These are phyloP conservation scores for Venturia pyrina DNA, from an alignment of 2,329 filamentous ascomycete species.

Conservation along the genomic window DNA sequence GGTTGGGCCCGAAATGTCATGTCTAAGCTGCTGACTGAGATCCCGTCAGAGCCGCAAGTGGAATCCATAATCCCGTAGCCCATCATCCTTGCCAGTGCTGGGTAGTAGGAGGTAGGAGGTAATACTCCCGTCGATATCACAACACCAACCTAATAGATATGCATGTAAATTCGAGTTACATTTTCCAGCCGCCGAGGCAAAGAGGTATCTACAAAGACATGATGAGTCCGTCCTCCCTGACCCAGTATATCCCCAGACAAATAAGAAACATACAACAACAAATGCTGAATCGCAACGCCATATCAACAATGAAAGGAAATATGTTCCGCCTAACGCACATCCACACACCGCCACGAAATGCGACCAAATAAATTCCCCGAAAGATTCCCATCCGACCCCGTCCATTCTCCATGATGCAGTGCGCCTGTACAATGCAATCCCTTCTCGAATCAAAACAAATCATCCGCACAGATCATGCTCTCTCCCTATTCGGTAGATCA, in stretches of 20 bases:
- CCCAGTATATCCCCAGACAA: background rate
- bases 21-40: background rate
- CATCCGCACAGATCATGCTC: background rate
- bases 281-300: background rate
- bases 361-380: background rate
- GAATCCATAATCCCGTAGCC: background rate
- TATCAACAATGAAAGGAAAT: background rate
- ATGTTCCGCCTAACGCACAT: background rate
- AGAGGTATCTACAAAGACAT: background rate
- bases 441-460: background rate
- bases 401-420: background rate
- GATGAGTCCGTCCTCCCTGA: background rate
- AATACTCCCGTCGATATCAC: too few relatives aligned
- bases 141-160: background rate
- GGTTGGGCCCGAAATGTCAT: background rate
- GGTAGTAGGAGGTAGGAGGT: too few relatives aligned
- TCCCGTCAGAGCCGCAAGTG: background rate
- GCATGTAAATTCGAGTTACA: background rate
- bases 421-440: background rate
- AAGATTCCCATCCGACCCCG: background rate
- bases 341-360: background rate
- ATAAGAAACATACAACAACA: background rate
- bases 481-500: background rate
- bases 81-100: background rate
- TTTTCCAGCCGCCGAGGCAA: background rate